Evolutionary conservation across 1,284 basidiomycete species (phyloP).

Genomic region (Ustanciosporium gigantosporum): DNA sequence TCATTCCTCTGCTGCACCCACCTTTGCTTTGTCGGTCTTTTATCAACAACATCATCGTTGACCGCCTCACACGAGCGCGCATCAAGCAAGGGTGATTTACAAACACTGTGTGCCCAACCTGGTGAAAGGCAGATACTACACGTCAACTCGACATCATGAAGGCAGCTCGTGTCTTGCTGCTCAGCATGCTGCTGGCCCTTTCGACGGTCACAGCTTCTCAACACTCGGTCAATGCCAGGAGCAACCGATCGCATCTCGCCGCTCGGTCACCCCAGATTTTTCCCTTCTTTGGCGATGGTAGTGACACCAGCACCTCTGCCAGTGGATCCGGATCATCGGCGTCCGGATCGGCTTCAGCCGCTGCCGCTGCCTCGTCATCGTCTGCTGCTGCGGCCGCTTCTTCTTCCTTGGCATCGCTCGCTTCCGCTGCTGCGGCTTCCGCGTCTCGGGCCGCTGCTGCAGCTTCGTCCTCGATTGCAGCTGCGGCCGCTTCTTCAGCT

Average conservation of each 20-base stretch:
- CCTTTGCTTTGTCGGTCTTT: too few species aligned
- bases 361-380: slow-evolving; percentile 9
- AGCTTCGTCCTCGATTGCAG: slow-evolving; percentile 13
- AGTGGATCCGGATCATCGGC: slow-evolving; percentile 7
- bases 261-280: neutral
- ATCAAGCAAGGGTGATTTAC: too few species aligned
- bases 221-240: neutral
- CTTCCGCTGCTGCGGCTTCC: slow-evolving; percentile 13
- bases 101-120: too few species aligned
- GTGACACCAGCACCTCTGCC: neutral
- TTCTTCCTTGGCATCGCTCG: slow-evolving; percentile 1
- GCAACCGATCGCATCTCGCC: neutral
- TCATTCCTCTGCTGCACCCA: too few species aligned
- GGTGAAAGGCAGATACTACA: too few species aligned
- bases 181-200: neutral
- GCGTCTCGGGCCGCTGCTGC: slow-evolving; percentile 13
- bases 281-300: neutral
- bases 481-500: neutral
- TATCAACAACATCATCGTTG: too few species aligned
- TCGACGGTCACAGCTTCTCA: neutral
- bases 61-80: too few species aligned
- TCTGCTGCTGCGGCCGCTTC: slow-evolving; percentile 5
- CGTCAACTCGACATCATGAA: too few species aligned
- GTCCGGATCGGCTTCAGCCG: slow-evolving; percentile 12
- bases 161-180: neutral